A percentile compares a stretch with the other conserved stretches of the same genome.
Evolutionary conservation across 495 filamentous ascomycete genomes (phyloP).

Genomic region (Aspergillus coremiiformis): DNA sequence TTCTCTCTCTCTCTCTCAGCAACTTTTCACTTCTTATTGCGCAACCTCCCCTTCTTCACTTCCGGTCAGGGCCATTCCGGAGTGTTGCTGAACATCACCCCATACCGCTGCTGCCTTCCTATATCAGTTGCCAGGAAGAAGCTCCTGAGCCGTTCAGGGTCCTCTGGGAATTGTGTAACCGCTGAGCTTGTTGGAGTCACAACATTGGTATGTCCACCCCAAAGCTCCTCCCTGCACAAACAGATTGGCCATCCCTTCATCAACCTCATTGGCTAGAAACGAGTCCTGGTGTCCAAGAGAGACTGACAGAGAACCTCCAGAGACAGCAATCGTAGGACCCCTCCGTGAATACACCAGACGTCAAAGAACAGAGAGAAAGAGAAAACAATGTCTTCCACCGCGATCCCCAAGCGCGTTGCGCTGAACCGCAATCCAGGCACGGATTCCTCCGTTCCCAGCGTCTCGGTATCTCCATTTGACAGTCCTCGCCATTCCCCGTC

Average conservation of each 20-base stretch:
- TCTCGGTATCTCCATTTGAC: conserved; percentile 56
- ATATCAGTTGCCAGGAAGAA: conserved; percentile 5
- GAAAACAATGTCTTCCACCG: conserved; percentile 58
- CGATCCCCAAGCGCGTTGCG: conserved; percentile 46
- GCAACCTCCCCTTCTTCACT: conserved; percentile 8
- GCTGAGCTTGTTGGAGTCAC: not conserved
- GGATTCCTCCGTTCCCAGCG: conserved; percentile 54
- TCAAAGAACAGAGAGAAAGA: conserved; percentile 3
- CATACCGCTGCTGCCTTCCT: conserved; percentile 6
- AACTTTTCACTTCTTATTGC: no score
- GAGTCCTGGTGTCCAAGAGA: no score
- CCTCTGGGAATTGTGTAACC: conserved; percentile 1
- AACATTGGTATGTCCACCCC: conserved; percentile 5
- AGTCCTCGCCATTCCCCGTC: conserved; percentile 73
- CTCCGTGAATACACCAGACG: not conserved
- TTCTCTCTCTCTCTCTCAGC: no score
- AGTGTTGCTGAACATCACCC: conserved; percentile 8
- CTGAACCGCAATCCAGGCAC: conserved; percentile 44
- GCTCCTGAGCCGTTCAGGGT: conserved; percentile 6
- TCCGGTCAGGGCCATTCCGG: conserved; percentile 1
- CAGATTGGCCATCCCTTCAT: not conserved
- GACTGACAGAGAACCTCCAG: not conserved
- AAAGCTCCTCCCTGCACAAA: not conserved
- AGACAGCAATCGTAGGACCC: not conserved
- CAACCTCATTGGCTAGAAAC: not conserved